Base-by-base conservation (phyloP, 2,329 filamentous ascomycete species). In the Epichloe sp. region DNA sequence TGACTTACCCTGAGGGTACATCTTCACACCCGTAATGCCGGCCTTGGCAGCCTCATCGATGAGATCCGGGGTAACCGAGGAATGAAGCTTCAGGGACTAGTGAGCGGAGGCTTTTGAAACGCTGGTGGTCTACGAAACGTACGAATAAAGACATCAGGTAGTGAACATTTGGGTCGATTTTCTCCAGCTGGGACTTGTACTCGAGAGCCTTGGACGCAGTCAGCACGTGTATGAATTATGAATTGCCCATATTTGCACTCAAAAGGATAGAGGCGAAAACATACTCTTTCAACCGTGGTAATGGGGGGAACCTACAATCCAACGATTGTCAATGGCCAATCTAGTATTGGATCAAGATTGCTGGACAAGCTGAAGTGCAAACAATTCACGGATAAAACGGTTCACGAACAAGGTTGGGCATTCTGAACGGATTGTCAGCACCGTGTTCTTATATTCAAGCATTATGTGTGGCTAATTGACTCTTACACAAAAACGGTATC, bases 31-130 rank as follows among this genome's bases (percentile, higher is more conserved):
- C 3, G 71, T 67, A 59, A 94, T 79, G 6, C 88, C 88, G 3
- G 82, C 80, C 50, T 76, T 73, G 55, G 84, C 83, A 43, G 89
- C 88, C 59, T 88, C 77, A 47, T 76, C 76, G 59, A 95, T 87
- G 11, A 80, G 79, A 21, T 81, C 78, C 5, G 83, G 80, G 0
- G 81, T 86, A 49, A 86, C 72, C 21, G 75, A 77, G 11, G 75
- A 70, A 62, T 86, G 82, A 54, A 77, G 69, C 66, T 73, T 53
- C n/a, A 26, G 6, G 23, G 6, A 12, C 43, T 7, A 47, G 36
- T 31, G 26, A 31, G 19, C 5, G 15, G n/a, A 5, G 15, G 21
- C 5, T 10, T 44, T n/a, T 35, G 17, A 41, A 11, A 11, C 11
- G 34, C 23, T 8, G 14, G 5, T 31, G 23, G 21, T 6, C 4